Evolutionary conservation across 1,284 basidiomycete species (phyloP).

Genomic region (Tilletiopsis washingtonensis): DNA sequence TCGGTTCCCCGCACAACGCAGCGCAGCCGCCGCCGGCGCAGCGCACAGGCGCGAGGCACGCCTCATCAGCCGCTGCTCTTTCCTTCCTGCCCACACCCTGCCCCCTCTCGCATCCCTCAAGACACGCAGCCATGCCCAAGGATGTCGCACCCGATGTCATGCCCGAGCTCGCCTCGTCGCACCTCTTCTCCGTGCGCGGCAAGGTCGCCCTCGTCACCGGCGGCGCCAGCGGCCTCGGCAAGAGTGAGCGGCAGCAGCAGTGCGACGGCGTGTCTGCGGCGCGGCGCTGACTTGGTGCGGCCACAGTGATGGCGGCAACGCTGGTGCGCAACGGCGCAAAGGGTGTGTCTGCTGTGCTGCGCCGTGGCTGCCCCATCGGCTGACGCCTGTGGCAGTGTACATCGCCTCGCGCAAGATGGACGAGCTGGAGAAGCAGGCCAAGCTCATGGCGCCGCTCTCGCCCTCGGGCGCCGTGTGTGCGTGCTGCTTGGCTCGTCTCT

Average conservation of each 20-base stretch:
- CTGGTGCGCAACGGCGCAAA: constrained; percentile 69
- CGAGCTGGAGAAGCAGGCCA: constrained; percentile 58
- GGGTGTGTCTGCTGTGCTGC: constrained; percentile 2
- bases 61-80: too few relatives aligned
- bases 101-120: too few relatives aligned
- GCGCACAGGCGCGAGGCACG: too few relatives aligned
- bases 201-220: constrained; percentile 69
- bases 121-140: constrained; percentile 45
- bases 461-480: constrained; percentile 23
- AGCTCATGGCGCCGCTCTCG: constrained; percentile 20
- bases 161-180: constrained; percentile 56
- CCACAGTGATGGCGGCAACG: constrained; percentile 64
- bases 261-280: neutral
- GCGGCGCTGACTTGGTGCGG: neutral
- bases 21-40: too few relatives aligned
- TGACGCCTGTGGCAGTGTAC: constrained; percentile 54
- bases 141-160: constrained; percentile 41
- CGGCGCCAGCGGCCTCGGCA: constrained; percentile 51
- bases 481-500: neutral
- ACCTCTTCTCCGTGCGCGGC: constrained; percentile 65
- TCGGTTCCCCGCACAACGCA: too few relatives aligned
- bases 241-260: constrained; percentile 16
- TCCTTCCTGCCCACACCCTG: too few relatives aligned
- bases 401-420: constrained; percentile 67
- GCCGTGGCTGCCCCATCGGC: neutral